Evolutionary conservation across 805 yeast species (phyloP).

Genomic region (Ogataea paraovalis): DNA sequence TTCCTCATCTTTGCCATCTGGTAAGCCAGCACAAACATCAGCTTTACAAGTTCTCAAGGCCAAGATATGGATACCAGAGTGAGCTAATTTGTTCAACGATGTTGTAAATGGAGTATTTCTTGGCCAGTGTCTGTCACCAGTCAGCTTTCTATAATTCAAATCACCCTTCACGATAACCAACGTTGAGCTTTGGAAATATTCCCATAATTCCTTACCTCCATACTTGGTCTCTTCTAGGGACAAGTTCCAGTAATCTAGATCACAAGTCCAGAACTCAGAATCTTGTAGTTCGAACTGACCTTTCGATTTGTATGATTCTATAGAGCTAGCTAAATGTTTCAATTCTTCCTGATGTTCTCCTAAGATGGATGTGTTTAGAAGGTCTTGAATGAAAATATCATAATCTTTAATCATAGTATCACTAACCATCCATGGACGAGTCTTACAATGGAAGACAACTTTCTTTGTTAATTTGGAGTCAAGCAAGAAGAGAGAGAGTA

Average conservation of each 20-base stretch:
- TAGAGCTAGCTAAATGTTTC: slow-evolving; percentile 42
- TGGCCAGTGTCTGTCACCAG: slow-evolving; percentile 89
- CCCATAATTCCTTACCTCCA: slow-evolving; percentile 59
- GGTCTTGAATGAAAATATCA: slow-evolving; percentile 49
- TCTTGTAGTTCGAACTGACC: slow-evolving; percentile 52
- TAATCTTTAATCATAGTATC: slow-evolving; percentile 90
- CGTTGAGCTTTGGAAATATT: slow-evolving; percentile 57
- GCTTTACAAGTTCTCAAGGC: slow-evolving; percentile 94
- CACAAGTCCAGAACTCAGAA: slow-evolving; percentile 84
- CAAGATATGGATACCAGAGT: slow-evolving; percentile 58
- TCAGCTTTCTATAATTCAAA: slow-evolving; percentile 87
- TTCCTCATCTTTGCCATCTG: slow-evolving; percentile 66
- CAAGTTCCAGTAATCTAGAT: slow-evolving; percentile 71
- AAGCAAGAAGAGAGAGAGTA: slow-evolving; percentile 59
- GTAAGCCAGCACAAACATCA: slow-evolving; percentile 87
- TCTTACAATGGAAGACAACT: slow-evolving; percentile 81
- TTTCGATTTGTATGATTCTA: slow-evolving; percentile 38
- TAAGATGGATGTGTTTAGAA: slow-evolving; percentile 51
- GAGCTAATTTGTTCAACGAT: slow-evolving; percentile 68
- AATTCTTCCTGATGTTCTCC: slow-evolving; percentile 44
- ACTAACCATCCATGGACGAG: slow-evolving; percentile 95
- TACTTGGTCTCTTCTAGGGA: slow-evolving; percentile 44
- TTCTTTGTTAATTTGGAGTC: slow-evolving; percentile 63
- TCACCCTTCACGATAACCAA: slow-evolving; percentile 91
- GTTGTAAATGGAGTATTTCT: slow-evolving; percentile 67